Evolutionary conservation across 2,329 filamentous ascomycete genomes (phyloP).

Genomic region (Fusarium anguioides): DNA sequence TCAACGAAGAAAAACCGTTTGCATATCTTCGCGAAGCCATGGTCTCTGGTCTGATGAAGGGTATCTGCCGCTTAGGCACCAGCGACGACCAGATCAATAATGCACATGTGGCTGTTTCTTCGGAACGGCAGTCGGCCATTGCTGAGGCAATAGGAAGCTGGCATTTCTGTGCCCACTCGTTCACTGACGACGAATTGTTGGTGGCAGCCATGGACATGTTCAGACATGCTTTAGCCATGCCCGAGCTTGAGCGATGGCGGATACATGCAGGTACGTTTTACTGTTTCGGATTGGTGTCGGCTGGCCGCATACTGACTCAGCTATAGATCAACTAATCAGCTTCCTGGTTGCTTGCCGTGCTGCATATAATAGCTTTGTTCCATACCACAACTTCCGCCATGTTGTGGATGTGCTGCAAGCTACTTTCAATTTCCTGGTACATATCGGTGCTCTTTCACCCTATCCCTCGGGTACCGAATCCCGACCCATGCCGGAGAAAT

Average conservation of each 20-base stretch:
- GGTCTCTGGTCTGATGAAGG: constrained; percentile 90
- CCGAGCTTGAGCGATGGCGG: constrained; percentile 83
- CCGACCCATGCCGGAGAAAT: constrained; percentile 56
- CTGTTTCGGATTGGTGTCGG: constrained; percentile 11
- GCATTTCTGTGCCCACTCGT: constrained; percentile 91
- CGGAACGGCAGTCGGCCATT: constrained; percentile 73
- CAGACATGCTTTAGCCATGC: constrained; percentile 84
- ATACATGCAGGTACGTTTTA: constrained; percentile 75
- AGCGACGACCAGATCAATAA: constrained; percentile 70
- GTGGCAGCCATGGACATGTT: constrained; percentile 90
- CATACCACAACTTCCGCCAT: constrained; percentile 98
- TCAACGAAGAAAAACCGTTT: constrained; percentile 86
- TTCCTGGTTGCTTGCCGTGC: constrained; percentile 90
- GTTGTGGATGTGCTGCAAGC: constrained; percentile 96
- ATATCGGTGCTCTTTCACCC: constrained; percentile 78
- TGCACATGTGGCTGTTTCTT: constrained; percentile 74
- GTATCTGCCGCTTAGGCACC: constrained; percentile 81
- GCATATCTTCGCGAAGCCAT: constrained; percentile 91
- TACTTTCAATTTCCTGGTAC: constrained; percentile 87
- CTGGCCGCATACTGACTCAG: constrained; percentile 53
- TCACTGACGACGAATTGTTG: constrained; percentile 89
- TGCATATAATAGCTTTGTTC: constrained; percentile 96
- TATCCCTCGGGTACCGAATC: constrained; percentile 62
- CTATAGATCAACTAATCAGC: constrained; percentile 78
- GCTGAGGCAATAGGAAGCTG: constrained; percentile 79